A percentile compares a stretch with the other conserved stretches of the same genome.
These are phyloP conservation scores for Wallacemonas sp. DNA, from an alignment of 208 protist genomes.

Conservation along the genomic window DNA sequence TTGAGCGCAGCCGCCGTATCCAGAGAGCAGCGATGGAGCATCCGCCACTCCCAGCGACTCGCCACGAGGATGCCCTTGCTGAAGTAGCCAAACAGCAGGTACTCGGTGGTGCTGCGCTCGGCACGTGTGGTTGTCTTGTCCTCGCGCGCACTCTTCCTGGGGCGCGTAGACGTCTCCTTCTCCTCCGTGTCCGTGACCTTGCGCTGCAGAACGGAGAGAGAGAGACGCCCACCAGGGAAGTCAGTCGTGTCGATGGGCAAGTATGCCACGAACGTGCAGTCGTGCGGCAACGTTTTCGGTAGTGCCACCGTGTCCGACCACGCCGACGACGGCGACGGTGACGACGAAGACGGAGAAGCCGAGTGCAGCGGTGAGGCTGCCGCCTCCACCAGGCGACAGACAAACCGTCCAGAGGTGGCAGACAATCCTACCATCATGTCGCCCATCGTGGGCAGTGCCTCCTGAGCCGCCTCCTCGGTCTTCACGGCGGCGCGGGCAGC, in stretches of 20 bases:
- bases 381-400: conserved; percentile 6
- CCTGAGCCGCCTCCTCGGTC: too few species aligned
- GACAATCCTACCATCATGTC: conserved; percentile 3
- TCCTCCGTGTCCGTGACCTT: too few species aligned
- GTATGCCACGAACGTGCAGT: conserved; percentile 35
- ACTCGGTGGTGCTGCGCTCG: background rate
- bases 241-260: conserved; percentile 1
- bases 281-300: conserved; percentile 35
- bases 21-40: conserved; percentile 56
- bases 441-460: background rate
- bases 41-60: conserved; percentile 53
- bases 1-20: conserved; percentile 70
- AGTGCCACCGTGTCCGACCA: background rate
- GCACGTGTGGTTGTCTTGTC: too few species aligned
- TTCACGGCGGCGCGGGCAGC: background rate
- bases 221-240: background rate
- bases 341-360: background rate
- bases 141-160: too few species aligned
- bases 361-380: background rate
- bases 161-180: too few species aligned
- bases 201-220: background rate
- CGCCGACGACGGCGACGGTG: background rate
- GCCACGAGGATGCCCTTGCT: conserved; percentile 66
- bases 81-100: conserved; percentile 56
- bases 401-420: conserved; percentile 18